phyloP scores from a whole-genome alignment of 441 rosid genomes.

The Melastoma candidum region DNA sequence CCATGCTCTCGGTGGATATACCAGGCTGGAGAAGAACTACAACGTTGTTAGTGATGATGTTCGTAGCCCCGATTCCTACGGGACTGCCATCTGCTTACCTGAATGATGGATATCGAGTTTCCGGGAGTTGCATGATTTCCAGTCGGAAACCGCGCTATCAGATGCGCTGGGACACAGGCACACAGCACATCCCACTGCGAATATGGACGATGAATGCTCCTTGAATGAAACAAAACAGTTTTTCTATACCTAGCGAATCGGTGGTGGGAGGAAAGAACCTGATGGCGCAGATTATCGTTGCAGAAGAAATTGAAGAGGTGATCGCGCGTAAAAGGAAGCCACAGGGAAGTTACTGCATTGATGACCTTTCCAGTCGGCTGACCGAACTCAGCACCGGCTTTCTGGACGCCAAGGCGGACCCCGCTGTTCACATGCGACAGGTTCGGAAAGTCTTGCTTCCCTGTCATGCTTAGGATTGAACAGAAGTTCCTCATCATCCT shows the following conservation, averaged over 20 bases:
- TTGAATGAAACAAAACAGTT: too few species aligned
- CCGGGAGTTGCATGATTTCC: conserved; percentile 28
- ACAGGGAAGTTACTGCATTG: conserved; percentile 48
- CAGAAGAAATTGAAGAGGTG: conserved; percentile 32
- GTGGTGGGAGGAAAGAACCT: conserved; percentile 25
- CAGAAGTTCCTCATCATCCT: conserved; percentile 56
- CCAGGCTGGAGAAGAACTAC: too few species aligned
- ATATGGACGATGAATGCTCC: background rate
- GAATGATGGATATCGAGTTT: conserved; percentile 35
- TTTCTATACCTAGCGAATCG: background rate
- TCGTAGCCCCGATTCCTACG: too few species aligned
- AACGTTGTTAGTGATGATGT: too few species aligned
- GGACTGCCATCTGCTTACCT: conserved; percentile 23
- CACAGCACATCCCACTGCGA: conserved; percentile 67
- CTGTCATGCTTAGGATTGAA: conserved; percentile 38
- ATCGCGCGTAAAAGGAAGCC: conserved; percentile 37
- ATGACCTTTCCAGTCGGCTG: conserved; percentile 39
- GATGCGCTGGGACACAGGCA: conserved; percentile 26
- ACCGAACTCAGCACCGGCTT: conserved; percentile 22
- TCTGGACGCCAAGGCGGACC: conserved; percentile 41
- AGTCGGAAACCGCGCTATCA: conserved; percentile 31
- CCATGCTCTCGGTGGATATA: conserved; percentile 15
- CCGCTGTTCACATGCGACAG: conserved; percentile 36
- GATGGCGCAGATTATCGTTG: conserved; percentile 25
- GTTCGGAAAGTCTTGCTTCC: conserved; percentile 37